A percentile compares a stretch with the other conserved stretches of the same genome.
Evolutionary conservation across 78 protist genomes (phyloP).

Genomic region (Dictyostelium firmibasis): DNA sequence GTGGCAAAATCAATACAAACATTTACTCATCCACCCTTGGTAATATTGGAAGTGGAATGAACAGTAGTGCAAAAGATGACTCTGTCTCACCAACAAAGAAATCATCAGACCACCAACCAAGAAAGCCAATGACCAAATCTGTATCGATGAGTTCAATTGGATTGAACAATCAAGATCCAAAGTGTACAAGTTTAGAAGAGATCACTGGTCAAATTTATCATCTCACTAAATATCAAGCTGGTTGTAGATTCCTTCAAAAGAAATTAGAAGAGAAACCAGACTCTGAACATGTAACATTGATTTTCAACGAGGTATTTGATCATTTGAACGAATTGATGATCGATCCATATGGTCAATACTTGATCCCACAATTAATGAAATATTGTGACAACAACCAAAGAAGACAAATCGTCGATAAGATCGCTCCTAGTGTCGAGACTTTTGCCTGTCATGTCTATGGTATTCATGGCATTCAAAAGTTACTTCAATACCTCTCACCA

Average conservation of each 20-base stretch:
- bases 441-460: slow-evolving; percentile 81
- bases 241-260: slow-evolving; percentile 97
- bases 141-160: slow-evolving; percentile 64
- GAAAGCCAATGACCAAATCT: slow-evolving; percentile 74
- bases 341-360: slow-evolving; percentile 87
- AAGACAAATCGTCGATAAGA: slow-evolving; percentile 57
- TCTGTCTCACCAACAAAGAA: neutral
- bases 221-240: slow-evolving; percentile 85
- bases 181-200: slow-evolving; percentile 57
- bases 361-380: slow-evolving; percentile 83
- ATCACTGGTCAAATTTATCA: slow-evolving; percentile 82
- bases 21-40: neutral
- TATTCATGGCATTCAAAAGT: slow-evolving; percentile 81
- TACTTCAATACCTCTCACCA: slow-evolving; percentile 58
- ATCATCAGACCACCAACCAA: slow-evolving; percentile 32
- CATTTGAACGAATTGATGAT: slow-evolving; percentile 92
- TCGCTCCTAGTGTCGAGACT: slow-evolving; percentile 63
- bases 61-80: slow-evolving; percentile 1
- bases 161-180: slow-evolving; percentile 4
- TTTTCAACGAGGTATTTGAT: slow-evolving; percentile 89
- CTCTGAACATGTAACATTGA: slow-evolving; percentile 48
- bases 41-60: slow-evolving; percentile 6
- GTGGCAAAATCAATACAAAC: neutral
- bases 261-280: slow-evolving; percentile 85
- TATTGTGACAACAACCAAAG: slow-evolving; percentile 69